Evolutionary conservation across 441 rosid genomes (phyloP).

Genomic region (Hypseocharis bilobata): DNA sequence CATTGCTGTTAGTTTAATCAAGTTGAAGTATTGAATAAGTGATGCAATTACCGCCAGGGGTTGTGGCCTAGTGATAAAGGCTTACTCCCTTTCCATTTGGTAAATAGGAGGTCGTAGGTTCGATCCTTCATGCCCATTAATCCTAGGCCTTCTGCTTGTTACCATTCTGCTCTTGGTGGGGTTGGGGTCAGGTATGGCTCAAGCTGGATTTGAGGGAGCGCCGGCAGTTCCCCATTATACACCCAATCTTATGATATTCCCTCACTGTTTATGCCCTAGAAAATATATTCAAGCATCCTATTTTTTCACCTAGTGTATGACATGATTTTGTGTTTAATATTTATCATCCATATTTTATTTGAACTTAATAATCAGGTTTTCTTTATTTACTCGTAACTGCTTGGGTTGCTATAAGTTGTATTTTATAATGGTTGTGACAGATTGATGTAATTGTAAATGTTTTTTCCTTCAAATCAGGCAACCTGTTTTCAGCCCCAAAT

Average conservation of each 20-base stretch:
- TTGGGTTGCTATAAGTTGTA: slow-evolving; percentile 2
- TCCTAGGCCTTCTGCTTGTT: no score
- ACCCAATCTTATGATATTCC: background rate
- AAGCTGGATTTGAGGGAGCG: no score
- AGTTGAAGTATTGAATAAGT: background rate
- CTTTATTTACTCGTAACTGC: slow-evolving; percentile 7
- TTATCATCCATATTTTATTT: background rate
- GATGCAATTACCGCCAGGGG: background rate
- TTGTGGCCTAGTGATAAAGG: background rate
- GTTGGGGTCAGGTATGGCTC: no score
- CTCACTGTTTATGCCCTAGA: background rate
- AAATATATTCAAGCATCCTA: background rate
- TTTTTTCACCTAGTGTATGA: background rate
- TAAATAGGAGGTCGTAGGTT: background rate
- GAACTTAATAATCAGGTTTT: background rate
- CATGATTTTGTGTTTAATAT: background rate
- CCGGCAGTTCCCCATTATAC: no score
- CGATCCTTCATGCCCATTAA: background rate
- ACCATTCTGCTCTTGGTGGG: no score
- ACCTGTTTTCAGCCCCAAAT: slow-evolving; percentile 94
- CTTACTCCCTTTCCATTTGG: background rate
- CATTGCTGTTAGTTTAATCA: background rate
- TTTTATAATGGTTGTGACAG: slow-evolving; percentile 1
- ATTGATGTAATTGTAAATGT: slow-evolving; percentile 17
- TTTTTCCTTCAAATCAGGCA: slow-evolving; percentile 53